A percentile compares a stretch with the other conserved stretches of the same genome.
phyloP scores from a whole-genome alignment of 257 asterid genomes.

The Paraleonurus japonicus region DNA sequence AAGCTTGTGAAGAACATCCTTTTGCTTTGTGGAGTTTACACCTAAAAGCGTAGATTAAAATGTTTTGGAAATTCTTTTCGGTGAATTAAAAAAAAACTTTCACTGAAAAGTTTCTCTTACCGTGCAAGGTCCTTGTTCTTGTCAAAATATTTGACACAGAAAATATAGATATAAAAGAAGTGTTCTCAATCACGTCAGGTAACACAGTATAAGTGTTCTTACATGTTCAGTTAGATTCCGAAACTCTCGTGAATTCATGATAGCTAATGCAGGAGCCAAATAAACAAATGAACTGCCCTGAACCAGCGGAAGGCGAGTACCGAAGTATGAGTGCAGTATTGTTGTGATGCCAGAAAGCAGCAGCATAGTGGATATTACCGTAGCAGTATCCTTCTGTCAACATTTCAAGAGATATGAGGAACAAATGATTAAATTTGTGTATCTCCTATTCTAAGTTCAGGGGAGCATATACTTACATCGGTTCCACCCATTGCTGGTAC shows the following conservation, averaged over 20 bases:
- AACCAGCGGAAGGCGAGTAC: constrained; percentile 91
- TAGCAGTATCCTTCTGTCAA: constrained; percentile 88
- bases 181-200: not conserved
- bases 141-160: not conserved
- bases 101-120: not conserved
- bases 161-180: not conserved
- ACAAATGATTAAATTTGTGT: not conserved
- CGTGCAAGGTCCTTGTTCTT: not conserved
- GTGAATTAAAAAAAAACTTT: not conserved
- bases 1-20: not conserved
- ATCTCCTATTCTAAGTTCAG: constrained; percentile 17
- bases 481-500: constrained; percentile 98
- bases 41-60: not conserved
- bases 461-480: constrained; percentile 61
- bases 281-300: constrained; percentile 98
- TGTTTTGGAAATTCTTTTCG: not conserved
- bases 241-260: constrained; percentile 84
- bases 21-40: not conserved
- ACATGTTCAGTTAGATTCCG: constrained; percentile 89
- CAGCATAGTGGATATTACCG: constrained; percentile 89
- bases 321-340: constrained; percentile 70
- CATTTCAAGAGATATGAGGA: constrained; percentile 27
- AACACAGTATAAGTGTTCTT: constrained; percentile 32
- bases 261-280: constrained; percentile 91
- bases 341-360: constrained; percentile 87